Conservation (phyloP, 352 stramenopile species). For the Lagenidium giganteum region DNA sequence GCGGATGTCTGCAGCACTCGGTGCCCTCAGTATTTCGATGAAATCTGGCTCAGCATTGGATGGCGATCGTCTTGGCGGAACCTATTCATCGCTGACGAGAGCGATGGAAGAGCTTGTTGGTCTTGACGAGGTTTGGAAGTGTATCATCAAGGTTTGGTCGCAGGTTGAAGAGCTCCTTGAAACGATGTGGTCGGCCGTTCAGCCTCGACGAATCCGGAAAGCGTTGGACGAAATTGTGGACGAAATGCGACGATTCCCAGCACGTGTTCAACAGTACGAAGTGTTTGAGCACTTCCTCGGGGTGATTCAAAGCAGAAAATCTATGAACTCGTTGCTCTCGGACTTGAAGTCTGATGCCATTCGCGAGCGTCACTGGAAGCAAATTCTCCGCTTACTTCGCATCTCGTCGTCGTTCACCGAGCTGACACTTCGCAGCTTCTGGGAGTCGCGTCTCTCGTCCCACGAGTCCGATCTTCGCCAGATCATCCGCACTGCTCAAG, state of each 20-base stretch:
- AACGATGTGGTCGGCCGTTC: constrained; percentile 91
- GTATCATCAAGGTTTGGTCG: constrained; percentile 87
- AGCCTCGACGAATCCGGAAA: constrained; percentile 95
- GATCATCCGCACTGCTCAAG: constrained; percentile 97
- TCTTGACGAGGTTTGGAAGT: constrained; percentile 98
- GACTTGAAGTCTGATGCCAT: constrained; percentile 99
- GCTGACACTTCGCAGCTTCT: constrained; percentile 96
- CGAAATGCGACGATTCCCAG: constrained; percentile 94
- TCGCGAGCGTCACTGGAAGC: constrained; percentile 99
- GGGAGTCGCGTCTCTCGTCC: constrained; percentile 91
- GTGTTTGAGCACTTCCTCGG: constrained; percentile 93
- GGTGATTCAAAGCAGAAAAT: constrained; percentile 92
- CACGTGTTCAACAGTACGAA: constrained; percentile 97
- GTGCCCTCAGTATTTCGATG: constrained; percentile 91
- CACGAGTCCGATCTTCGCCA: constrained; percentile 95
- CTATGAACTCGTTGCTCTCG: constrained; percentile 92
- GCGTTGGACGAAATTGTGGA: constrained; percentile 96
- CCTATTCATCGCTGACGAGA: constrained; percentile 50
- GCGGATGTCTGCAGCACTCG: constrained; percentile 93
- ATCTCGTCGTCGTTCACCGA: constrained; percentile 92
- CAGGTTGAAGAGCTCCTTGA: constrained; percentile 92
- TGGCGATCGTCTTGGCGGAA: no score
- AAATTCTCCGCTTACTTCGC: constrained; percentile 93
- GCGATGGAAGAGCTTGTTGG: constrained; percentile 91
- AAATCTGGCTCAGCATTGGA: no score